Percentiles rank a stretch among this genome's conserved stretches.
These are phyloP conservation scores for Sophora flavescens DNA, from an alignment of 306 rosid genomes.

Conservation along the genomic window DNA sequence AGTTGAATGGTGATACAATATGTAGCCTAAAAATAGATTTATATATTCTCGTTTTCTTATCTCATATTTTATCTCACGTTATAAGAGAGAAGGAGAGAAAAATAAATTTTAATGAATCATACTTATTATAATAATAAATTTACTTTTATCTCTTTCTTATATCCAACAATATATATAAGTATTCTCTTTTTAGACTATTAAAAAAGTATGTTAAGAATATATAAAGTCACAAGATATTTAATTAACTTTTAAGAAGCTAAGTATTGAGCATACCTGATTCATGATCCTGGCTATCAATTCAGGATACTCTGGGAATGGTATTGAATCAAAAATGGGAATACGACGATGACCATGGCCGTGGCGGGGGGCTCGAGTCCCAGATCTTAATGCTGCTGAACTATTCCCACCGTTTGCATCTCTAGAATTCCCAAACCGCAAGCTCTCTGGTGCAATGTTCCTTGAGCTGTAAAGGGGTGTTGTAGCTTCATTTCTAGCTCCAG, in stretches of 20 bases:
- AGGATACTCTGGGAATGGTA: background rate
- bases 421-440: background rate
- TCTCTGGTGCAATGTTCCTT: background rate
- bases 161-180: too few relatives aligned
- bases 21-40: too few relatives aligned
- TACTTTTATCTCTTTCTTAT: too few relatives aligned
- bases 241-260: background rate
- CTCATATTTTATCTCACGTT: too few relatives aligned
- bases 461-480: background rate
- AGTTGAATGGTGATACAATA: too few relatives aligned
- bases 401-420: background rate
- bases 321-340: background rate
- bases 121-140: too few relatives aligned
- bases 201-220: background rate
- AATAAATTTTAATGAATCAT: too few relatives aligned
- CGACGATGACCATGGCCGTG: background rate
- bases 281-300: background rate
- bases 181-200: too few relatives aligned
- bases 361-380: background rate
- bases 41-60: too few relatives aligned
- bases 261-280: conserved; percentile 34
- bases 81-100: too few relatives aligned
- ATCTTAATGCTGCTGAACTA: background rate
- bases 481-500: too few relatives aligned
- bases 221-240: background rate